Evolutionary conservation across 179 eudicot genomes (phyloP).

Genomic region (Monotropa hypopitys): DNA sequence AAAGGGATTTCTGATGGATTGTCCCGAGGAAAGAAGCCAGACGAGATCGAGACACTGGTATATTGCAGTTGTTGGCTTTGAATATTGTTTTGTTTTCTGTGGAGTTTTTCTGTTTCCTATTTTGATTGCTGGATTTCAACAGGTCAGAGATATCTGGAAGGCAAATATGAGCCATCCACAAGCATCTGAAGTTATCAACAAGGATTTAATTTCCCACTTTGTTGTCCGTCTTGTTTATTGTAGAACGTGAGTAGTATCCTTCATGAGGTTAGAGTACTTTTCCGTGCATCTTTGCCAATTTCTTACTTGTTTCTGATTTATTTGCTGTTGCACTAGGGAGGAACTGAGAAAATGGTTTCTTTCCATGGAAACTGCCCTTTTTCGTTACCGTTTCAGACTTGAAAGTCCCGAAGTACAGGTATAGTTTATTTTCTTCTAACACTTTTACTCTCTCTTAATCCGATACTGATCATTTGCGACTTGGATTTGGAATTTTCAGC

Average conservation of each 20-base stretch:
- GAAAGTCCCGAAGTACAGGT: conserved; percentile 58
- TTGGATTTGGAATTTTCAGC: conserved; percentile 23
- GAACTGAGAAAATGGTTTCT: conserved; percentile 87
- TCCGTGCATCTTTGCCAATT: background rate
- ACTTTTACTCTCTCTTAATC: background rate
- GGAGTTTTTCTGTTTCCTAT: background rate
- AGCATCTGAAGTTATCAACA: conserved; percentile 46
- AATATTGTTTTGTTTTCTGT: background rate
- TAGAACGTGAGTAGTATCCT: conserved; percentile 40
- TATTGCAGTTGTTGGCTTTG: background rate
- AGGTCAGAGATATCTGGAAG: conserved; percentile 59
- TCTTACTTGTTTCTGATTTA: conserved; percentile 2
- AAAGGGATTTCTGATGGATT: conserved; percentile 81
- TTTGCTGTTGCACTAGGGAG: conserved; percentile 33
- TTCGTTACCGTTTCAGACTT: conserved; percentile 56
- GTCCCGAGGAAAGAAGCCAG: conserved; percentile 67
- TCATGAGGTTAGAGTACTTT: background rate
- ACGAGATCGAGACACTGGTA: conserved; percentile 69
- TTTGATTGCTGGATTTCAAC: conserved; percentile 4
- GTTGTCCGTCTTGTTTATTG: conserved; percentile 90
- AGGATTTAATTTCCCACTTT: conserved; percentile 84
- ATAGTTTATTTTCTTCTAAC: background rate
- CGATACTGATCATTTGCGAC: conserved; percentile 5
- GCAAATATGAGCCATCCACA: conserved; percentile 53
- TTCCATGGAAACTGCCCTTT: conserved; percentile 75